These are phyloP conservation scores for Nicotiana noctiflora DNA, from an alignment of 257 asterid species.

Conservation along the genomic window DNA sequence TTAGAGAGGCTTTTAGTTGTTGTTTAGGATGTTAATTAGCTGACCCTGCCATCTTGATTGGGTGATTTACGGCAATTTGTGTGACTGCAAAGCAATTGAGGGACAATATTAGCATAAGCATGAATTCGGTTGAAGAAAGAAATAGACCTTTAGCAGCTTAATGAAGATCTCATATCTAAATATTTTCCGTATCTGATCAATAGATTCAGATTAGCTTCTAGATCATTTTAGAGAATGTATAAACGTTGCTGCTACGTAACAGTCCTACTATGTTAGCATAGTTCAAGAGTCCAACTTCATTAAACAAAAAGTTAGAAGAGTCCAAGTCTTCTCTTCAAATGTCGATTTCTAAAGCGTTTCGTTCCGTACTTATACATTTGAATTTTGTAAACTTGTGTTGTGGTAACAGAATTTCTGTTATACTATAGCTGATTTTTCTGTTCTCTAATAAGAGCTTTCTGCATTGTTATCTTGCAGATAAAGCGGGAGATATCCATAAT, in stretches of 20 bases:
- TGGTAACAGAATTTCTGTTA: neutral
- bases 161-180: neutral
- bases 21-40: neutral
- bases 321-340: neutral
- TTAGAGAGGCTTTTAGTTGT: too few species aligned
- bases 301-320: neutral
- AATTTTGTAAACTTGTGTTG: neutral
- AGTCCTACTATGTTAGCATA: neutral
- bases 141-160: neutral
- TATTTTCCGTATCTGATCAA: neutral
- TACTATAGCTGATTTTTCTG: neutral
- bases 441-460: conserved; percentile 12
- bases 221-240: neutral
- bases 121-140: neutral
- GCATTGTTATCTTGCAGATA: conserved; percentile 52
- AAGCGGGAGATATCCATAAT: conserved; percentile 94
- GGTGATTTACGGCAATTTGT: neutral
- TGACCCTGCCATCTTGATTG: neutral
- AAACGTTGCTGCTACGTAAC: neutral
- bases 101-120: neutral
- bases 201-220: neutral
- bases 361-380: neutral
- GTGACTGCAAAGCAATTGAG: neutral
- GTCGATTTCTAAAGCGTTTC: neutral
- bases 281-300: neutral